phyloP scores from a whole-genome alignment of 495 filamentous ascomycete species.

The Annulohypoxylon moriforme region DNA sequence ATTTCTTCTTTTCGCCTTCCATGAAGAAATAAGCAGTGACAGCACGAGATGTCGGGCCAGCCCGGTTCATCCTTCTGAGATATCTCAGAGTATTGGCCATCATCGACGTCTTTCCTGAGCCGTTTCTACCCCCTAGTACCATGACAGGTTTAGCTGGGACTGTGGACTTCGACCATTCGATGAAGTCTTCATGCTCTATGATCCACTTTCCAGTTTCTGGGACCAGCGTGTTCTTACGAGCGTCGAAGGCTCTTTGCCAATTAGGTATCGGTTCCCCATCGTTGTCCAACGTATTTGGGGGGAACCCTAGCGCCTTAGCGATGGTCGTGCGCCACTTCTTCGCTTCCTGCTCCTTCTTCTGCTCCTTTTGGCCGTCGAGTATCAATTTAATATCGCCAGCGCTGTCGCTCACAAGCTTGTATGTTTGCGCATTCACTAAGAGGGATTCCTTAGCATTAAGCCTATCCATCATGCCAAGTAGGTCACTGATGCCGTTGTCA shows the following conservation, averaged over 20 bases:
- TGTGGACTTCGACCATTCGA: slow-evolving; percentile 46
- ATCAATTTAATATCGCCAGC: slow-evolving; percentile 50
- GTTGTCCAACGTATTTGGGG: slow-evolving; percentile 48
- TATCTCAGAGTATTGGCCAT: slow-evolving; percentile 52
- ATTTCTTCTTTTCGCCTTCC: slow-evolving; percentile 53
- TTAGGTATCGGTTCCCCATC: slow-evolving; percentile 51
- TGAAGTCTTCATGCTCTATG: slow-evolving; percentile 43
- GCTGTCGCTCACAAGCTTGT: slow-evolving; percentile 51
- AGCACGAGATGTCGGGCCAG: slow-evolving; percentile 46
- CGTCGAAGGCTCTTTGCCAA: slow-evolving; percentile 53
- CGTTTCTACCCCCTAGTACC: slow-evolving; percentile 49
- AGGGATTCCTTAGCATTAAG: slow-evolving; percentile 53
- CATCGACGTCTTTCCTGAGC: slow-evolving; percentile 54
- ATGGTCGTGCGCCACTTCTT: slow-evolving; percentile 49
- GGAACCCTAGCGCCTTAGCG: slow-evolving; percentile 49
- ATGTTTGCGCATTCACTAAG: slow-evolving; percentile 53
- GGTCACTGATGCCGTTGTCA: slow-evolving; percentile 52
- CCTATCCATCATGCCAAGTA: slow-evolving; percentile 53
- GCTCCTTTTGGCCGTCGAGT: slow-evolving; percentile 49
- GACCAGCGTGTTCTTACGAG: slow-evolving; percentile 50
- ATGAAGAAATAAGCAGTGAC: slow-evolving; percentile 54
- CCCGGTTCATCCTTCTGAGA: slow-evolving; percentile 46
- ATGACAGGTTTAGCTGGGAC: slow-evolving; percentile 41
- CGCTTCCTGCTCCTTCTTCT: slow-evolving; percentile 51
- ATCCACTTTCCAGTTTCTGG: slow-evolving; percentile 53